Evolutionary conservation across 2,329 filamentous ascomycete species (phyloP).

Genomic region (Neonectria hederae): DNA sequence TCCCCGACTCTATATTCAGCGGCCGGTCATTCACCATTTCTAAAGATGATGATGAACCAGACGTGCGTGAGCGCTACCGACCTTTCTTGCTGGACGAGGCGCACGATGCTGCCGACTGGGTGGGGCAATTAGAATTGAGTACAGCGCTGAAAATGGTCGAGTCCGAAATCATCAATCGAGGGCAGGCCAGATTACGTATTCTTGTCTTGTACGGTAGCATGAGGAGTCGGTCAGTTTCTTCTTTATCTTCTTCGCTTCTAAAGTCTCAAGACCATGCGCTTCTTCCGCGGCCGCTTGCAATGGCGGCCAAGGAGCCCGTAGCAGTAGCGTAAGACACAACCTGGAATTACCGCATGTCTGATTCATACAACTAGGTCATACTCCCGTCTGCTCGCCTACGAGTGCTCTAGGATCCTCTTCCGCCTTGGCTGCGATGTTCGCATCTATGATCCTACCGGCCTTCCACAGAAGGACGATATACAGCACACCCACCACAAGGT

Average conservation of each 20-base stretch:
- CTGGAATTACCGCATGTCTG: not conserved
- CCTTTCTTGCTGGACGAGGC: constrained; percentile 62
- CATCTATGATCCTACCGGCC: constrained; percentile 65
- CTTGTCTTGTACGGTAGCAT: constrained; percentile 71
- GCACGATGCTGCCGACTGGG: constrained; percentile 60
- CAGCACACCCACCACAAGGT: constrained; percentile 68
- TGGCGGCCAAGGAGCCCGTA: not conserved
- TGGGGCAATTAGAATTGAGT: constrained; percentile 63
- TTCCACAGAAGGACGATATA: constrained; percentile 71
- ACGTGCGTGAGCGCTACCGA: constrained; percentile 60
- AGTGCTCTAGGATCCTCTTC: constrained; percentile 68
- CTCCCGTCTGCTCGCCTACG: constrained; percentile 67
- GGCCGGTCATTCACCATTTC: constrained; percentile 54
- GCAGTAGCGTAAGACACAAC: not conserved
- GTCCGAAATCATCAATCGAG: constrained; percentile 50
- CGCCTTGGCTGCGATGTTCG: constrained; percentile 74
- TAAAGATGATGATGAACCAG: constrained; percentile 55
- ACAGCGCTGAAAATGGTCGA: constrained; percentile 62
- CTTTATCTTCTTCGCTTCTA: not conserved
- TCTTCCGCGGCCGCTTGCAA: not conserved
- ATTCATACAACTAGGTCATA: constrained; percentile 56
- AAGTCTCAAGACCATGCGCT: not conserved
- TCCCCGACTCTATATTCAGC: constrained; percentile 36
- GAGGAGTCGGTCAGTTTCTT: constrained; percentile 48
- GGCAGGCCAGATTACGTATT: constrained; percentile 57